Evolutionary conservation across 1,284 basidiomycete species (phyloP), one percentile per base, ranked within the genome.

Genomic region (Cutaneotrichosporon mucoides): DNA sequence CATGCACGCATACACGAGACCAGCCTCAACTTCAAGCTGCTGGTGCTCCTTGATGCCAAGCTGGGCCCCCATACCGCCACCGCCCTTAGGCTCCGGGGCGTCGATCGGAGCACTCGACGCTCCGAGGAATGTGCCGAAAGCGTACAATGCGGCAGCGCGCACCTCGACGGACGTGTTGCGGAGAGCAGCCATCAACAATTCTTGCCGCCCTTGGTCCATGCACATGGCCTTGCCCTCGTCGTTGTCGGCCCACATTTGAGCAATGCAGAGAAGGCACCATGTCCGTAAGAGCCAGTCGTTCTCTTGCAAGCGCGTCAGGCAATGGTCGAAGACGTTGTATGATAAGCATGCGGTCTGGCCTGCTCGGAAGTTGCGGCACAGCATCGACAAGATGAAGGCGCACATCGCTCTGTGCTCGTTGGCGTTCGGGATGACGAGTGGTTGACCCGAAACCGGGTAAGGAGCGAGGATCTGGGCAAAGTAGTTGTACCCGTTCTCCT

Each of bases 341-440:
- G 85, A 82, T 77, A 89, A 85, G 73, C 92, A 95, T 0, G 90
- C 92, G 55, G 85, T 84, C 76, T 99, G 94, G 2, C 93, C 95
- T 0, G 84, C 84, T 6, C 85, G 84, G 74, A 89, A 94, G 68
- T 94, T 92, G 24, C 95, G 87, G 57, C 90, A 89, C 61, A 97
- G 87, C 35, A 93, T 88, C n/a, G 90, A 85, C 24, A 99, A 85
- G 68, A 98, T 94, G 79, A 98, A 99, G 0, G 93, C 92, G 73
- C 94, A 99, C 95, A 99, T 99, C 0, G 95, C 95, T 61, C 93
- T 91, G 76, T 99, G 94, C 76, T 99, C 95, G 12, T 91, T 90
- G 53, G 88, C 87, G 77, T 99, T 98, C 0, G 93, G 92, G 35
- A 97, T 85, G 37, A 86, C 81, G 36, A 77, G 66, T 6, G 69